Percentiles rank a stretch among this genome's conserved stretches.
These are phyloP conservation scores for Fimicolochytrium jonesii DNA, from an alignment of 192 early-diverging fungal genomes.

Conservation along the genomic window DNA sequence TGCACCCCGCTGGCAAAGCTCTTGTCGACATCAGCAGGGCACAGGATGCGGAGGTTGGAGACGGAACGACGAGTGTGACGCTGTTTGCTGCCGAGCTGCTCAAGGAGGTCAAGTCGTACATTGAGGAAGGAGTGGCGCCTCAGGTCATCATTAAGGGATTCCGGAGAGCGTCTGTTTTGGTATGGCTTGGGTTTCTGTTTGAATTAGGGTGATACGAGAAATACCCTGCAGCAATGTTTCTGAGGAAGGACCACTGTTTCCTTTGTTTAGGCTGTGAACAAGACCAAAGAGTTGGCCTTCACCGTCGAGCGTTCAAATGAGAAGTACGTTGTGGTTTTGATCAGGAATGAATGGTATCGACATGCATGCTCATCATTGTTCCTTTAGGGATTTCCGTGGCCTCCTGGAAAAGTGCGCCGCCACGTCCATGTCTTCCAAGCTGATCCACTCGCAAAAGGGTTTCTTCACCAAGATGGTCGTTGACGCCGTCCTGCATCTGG, in stretches of 20 bases:
- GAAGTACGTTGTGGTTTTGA: conserved; percentile 35
- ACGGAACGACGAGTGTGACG: conserved; percentile 97
- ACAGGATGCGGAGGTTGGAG: conserved; percentile 98
- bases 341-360: background rate
- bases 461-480: conserved; percentile 99
- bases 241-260: too few relatives aligned
- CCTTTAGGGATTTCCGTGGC: conserved; percentile 73
- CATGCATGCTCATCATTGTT: background rate
- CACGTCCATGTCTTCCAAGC: conserved; percentile 97
- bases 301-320: conserved; percentile 76
- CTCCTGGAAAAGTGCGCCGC: conserved; percentile 94
- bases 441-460: conserved; percentile 93
- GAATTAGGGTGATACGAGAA: too few relatives aligned
- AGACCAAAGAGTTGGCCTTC: conserved; percentile 89
- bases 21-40: conserved; percentile 96
- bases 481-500: conserved; percentile 90
- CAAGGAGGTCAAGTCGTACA: conserved; percentile 87
- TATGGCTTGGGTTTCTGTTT: too few relatives aligned
- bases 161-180: conserved; percentile 83
- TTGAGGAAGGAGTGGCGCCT: conserved; percentile 89
- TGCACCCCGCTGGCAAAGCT: conserved; percentile 97
- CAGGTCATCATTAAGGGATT: conserved; percentile 95
- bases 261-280: conserved; percentile 72
- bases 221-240: too few relatives aligned
- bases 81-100: conserved; percentile 94